Percentiles rank a stretch among this genome's conserved stretches.
phyloP scores from a whole-genome alignment of 148 eudicot species.

The Fagopyrum tataricum region DNA sequence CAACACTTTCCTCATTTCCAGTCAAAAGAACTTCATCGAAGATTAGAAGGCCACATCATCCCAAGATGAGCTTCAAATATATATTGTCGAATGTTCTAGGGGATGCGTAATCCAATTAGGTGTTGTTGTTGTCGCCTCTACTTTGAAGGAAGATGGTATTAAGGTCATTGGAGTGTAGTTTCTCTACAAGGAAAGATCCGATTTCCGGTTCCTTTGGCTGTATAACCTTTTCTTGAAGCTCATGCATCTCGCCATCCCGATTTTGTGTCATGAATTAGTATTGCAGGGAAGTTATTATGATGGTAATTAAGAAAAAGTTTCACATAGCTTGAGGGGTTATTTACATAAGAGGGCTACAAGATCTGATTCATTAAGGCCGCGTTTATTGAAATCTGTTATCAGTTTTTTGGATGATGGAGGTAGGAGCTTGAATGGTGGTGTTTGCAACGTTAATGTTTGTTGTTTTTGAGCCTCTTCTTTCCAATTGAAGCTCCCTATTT shows the following conservation, averaged over 20 bases:
- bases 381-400: constrained; percentile 40
- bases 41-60: constrained; percentile 69
- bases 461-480: constrained; percentile 72
- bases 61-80: constrained; percentile 63
- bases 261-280: constrained; percentile 39
- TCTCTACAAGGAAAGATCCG: constrained; percentile 57
- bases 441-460: constrained; percentile 53
- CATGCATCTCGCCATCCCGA: constrained; percentile 73
- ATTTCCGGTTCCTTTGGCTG: constrained; percentile 31
- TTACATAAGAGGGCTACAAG: constrained; percentile 88
- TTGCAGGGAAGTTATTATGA: not conserved
- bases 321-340: not conserved
- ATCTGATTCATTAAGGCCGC: constrained; percentile 68
- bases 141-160: constrained; percentile 50
- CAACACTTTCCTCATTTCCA: constrained; percentile 31
- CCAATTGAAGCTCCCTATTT: constrained; percentile 71
- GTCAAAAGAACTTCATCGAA: constrained; percentile 70
- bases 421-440: constrained; percentile 58
- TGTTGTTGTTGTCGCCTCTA: constrained; percentile 63
- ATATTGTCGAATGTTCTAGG: constrained; percentile 70
- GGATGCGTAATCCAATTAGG: constrained; percentile 61
- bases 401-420: constrained; percentile 55
- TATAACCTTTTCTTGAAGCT: constrained; percentile 75
- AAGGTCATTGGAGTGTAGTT: constrained; percentile 48
- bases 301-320: no score